A percentile compares a stretch with the other conserved stretches of the same genome.
These are phyloP conservation scores for Polyporus arcularius DNA, from an alignment of 768 basidiomycete genomes.

Conservation along the genomic window DNA sequence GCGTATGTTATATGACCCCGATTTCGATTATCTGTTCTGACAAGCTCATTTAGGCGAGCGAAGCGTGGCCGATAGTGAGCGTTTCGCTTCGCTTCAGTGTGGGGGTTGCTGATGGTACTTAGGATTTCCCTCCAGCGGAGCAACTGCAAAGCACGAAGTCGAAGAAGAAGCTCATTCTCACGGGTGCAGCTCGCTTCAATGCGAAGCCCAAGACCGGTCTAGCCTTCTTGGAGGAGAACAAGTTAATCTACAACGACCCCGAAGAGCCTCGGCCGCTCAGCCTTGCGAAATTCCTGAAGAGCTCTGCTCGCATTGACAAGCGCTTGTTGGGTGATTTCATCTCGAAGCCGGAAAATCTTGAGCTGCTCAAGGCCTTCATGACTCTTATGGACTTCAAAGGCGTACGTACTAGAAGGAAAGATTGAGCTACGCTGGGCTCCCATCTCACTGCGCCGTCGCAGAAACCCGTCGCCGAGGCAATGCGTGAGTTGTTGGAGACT, in stretches of 20 bases:
- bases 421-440: neutral
- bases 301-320: constrained; percentile 85
- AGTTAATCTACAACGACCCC: constrained; percentile 73
- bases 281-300: constrained; percentile 86
- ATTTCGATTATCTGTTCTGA: constrained; percentile 1
- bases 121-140: constrained; percentile 61
- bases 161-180: constrained; percentile 81
- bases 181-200: constrained; percentile 88
- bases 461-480: constrained; percentile 95
- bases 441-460: constrained; percentile 30
- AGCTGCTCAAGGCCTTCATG: constrained; percentile 85
- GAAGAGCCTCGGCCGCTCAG: constrained; percentile 58
- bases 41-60: constrained; percentile 29
- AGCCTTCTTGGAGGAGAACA: constrained; percentile 89
- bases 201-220: constrained; percentile 89
- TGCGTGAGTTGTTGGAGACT: constrained; percentile 91
- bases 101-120: neutral
- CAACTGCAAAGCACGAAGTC: constrained; percentile 71
- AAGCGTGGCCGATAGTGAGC: constrained; percentile 68
- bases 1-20: constrained; percentile 37
- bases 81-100: neutral
- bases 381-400: constrained; percentile 86
- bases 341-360: constrained; percentile 84
- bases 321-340: constrained; percentile 91
- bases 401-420: constrained; percentile 45